Evolutionary conservation across 2,329 filamentous ascomycete species (phyloP), one percentile per base, ranked within the genome.

Genomic region (Aspergillus sp.): DNA sequence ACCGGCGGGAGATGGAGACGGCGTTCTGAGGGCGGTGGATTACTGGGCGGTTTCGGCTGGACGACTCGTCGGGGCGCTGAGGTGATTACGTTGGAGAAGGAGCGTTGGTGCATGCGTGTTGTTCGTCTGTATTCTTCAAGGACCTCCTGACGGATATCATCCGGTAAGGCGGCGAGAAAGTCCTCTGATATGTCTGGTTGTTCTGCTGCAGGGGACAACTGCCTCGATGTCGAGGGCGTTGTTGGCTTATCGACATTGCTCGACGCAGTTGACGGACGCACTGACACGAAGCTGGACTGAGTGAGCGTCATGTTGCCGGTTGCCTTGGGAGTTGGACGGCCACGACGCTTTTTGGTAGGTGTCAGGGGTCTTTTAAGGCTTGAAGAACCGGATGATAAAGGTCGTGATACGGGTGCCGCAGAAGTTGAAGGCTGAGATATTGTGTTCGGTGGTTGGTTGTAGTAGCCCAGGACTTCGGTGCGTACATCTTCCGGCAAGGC

Each of bases 401-500:
- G 71, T 57, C 39, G 73, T 62, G 46, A 76, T 71, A 36, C 79
- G 68, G 35, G 74, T 58, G 74, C 5, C 79, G 79, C 0, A 79
- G 74, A 2, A 66, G 8, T 56, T 35, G 55, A 62, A 54, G 58
- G 52, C 32, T 54, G 58, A 58, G 34, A 52, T 7, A 44, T 8
- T 27, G 54, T 53, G 41, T 53, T 45, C 7, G 58, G 46, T 50
- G 66, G 45, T 63, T 64, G 53, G 49, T 65, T 53, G 56, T 95
- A 94, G 32, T 85, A 82, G 2, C 79, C 82, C 6, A 96, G 68
- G 0, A 97, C 74, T 65, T 97, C 93, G 1, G 82, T 80, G 52
- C 90, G 86, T 62, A 98, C 81, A 51, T 95, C 88, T 34, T 85
- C 82, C 0, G 93, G 93, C 1, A 98, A 73, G 1, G 86, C 87